A percentile compares a stretch with the other conserved stretches of the same genome.
These are phyloP conservation scores for Magnusiomyces paraingens DNA, from an alignment of 1,139 yeast species.

Conservation along the genomic window DNA sequence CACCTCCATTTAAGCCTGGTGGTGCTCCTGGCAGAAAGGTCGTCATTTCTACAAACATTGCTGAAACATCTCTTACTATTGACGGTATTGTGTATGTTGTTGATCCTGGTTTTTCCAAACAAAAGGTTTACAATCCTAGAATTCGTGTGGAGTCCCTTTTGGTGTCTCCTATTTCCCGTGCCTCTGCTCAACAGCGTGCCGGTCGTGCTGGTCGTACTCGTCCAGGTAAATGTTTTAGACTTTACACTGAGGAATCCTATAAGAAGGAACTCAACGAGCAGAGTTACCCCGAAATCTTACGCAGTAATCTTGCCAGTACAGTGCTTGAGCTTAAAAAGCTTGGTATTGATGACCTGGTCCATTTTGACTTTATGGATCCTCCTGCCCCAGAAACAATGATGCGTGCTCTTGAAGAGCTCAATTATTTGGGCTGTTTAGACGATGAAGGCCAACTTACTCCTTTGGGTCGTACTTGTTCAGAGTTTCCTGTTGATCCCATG, in stretches of 20 bases:
- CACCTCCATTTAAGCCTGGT: constrained; percentile 50
- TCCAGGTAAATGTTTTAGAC: constrained; percentile 95
- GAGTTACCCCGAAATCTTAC: constrained; percentile 88
- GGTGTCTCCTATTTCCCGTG: constrained; percentile 95
- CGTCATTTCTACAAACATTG: constrained; percentile 91
- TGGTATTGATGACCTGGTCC: constrained; percentile 93
- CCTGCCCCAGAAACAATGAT: constrained; percentile 99
- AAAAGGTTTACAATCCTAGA: constrained; percentile 94
- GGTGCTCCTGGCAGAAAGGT: constrained; percentile 93
- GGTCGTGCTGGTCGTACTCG: constrained; percentile 99
- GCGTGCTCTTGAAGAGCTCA: constrained; percentile 95
- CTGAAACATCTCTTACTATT: constrained; percentile 95
- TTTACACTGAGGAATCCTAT: constrained; percentile 95
- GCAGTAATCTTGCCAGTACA: constrained; percentile 86
- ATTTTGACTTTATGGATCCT: constrained; percentile 98
- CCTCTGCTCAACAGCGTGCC: constrained; percentile 96
- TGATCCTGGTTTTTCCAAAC: constrained; percentile 96
- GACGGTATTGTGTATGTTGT: constrained; percentile 97
- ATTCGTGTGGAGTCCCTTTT: constrained; percentile 89
- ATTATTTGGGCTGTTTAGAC: constrained; percentile 80
- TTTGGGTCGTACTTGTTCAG: constrained; percentile 81
- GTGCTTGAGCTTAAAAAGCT: constrained; percentile 88
- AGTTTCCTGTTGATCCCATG: constrained; percentile 94
- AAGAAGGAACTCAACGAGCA: constrained; percentile 90
- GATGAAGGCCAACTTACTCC: constrained; percentile 90